These are phyloP conservation scores for Tagetes patula DNA, from an alignment of 129 eudicot genomes.

Conservation along the genomic window DNA sequence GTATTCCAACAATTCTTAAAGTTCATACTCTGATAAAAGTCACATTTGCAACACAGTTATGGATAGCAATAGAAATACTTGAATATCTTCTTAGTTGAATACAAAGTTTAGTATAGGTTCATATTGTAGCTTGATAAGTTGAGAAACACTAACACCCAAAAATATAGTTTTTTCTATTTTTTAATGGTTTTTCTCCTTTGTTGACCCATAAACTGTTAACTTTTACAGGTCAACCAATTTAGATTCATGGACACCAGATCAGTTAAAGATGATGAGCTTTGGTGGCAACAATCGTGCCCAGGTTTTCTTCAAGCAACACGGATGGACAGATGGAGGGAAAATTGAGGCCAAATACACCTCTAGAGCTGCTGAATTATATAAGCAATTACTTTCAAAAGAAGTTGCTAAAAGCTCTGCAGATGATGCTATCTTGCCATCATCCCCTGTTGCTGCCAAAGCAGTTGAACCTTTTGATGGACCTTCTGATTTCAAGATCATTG, in stretches of 20 bases:
- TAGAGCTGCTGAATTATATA: conserved; percentile 80
- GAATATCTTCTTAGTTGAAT: conserved; percentile 5
- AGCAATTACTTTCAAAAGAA: conserved; percentile 77
- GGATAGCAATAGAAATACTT: not conserved
- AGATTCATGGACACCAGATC: conserved; percentile 89
- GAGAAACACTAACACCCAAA: not conserved
- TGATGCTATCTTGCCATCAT: conserved; percentile 52
- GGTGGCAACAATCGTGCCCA: conserved; percentile 94
- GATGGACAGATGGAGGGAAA: conserved; percentile 88
- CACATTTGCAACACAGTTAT: not conserved
- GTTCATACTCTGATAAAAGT: not conserved
- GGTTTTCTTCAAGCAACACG: conserved; percentile 84
- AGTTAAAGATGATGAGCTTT: conserved; percentile 71
- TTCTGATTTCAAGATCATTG: conserved; percentile 35
- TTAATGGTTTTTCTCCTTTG: not conserved
- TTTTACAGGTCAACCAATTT: conserved; percentile 71
- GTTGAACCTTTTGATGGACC: conserved; percentile 33
- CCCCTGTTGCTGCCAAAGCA: conserved; percentile 39
- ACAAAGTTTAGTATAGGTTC: not conserved
- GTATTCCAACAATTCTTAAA: not conserved
- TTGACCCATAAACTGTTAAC: not conserved
- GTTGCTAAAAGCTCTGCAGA: conserved; percentile 67
- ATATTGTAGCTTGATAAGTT: conserved; percentile 2
- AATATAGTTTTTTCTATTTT: not conserved
- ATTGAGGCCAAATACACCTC: conserved; percentile 88